phyloP scores from a whole-genome alignment of 106 monocot genomes.

The Acorus calamus region DNA sequence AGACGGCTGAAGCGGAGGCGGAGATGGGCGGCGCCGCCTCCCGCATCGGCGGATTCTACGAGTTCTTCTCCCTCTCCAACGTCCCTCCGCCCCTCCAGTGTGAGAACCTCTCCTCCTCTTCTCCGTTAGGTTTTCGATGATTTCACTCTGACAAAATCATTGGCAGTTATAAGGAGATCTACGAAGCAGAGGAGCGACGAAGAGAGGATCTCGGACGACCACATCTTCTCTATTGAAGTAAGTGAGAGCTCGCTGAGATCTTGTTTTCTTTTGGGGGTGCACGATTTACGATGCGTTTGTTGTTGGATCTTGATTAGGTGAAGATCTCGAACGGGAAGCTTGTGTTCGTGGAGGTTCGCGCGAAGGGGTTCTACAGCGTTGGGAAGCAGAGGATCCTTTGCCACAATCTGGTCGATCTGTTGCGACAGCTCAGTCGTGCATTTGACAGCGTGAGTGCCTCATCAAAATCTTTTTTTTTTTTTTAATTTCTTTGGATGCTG shows the following conservation, averaged over 20 bases:
- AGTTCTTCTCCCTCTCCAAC: constrained; percentile 89
- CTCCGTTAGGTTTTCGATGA: background rate
- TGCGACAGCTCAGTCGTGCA: constrained; percentile 76
- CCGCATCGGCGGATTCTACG: constrained; percentile 74
- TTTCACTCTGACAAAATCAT: background rate
- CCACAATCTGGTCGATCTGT: constrained; percentile 84
- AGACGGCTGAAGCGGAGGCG: constrained; percentile 30
- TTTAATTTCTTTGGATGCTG: background rate
- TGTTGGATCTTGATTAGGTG: constrained; percentile 28
- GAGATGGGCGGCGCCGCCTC: constrained; percentile 65
- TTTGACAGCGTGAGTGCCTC: constrained; percentile 60
- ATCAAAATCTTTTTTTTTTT: background rate
- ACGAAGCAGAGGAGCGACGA: constrained; percentile 43
- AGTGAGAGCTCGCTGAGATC: background rate
- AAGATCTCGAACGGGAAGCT: constrained; percentile 92
- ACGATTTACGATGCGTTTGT: background rate
- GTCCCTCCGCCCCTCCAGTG: constrained; percentile 84
- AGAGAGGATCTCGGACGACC: constrained; percentile 49
- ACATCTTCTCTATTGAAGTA: constrained; percentile 90
- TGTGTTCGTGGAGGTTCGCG: constrained; percentile 60
- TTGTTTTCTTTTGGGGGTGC: background rate
- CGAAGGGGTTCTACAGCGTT: constrained; percentile 73
- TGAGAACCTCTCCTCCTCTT: constrained; percentile 7
- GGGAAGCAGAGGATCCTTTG: constrained; percentile 81
- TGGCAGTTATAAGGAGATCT: constrained; percentile 59